These are phyloP conservation scores for Phialophora macrospora DNA, from an alignment of 2,329 filamentous ascomycete genomes.

Conservation along the genomic window DNA sequence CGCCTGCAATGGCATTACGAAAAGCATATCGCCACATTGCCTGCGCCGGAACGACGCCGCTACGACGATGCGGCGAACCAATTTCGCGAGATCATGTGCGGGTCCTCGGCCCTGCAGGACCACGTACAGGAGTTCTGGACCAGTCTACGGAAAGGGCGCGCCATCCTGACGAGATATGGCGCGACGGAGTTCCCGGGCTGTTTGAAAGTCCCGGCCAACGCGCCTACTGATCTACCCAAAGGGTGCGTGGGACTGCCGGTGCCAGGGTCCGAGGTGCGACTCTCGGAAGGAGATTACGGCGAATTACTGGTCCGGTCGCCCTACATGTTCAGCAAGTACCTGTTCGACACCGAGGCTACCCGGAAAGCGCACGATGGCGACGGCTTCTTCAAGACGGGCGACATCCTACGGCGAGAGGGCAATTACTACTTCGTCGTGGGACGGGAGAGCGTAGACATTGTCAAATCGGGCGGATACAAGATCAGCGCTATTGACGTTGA, in stretches of 20 bases:
- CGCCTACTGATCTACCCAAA: slow-evolving; percentile 6
- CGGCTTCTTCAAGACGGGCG: slow-evolving; percentile 45
- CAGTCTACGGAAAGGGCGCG: slow-evolving; percentile 46
- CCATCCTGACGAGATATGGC: slow-evolving; percentile 51
- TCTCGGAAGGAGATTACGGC: slow-evolving; percentile 52
- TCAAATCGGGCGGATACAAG: slow-evolving; percentile 58
- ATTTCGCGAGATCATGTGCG: slow-evolving; percentile 35
- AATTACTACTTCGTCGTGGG: slow-evolving; percentile 4
- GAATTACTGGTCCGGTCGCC: slow-evolving; percentile 51
- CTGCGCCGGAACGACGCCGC: slow-evolving; percentile 36
- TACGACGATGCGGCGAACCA: slow-evolving; percentile 50
- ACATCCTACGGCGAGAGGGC: neutral
- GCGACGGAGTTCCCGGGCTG: slow-evolving; percentile 48
- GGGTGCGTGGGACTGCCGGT: slow-evolving; percentile 43
- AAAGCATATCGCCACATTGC: slow-evolving; percentile 28
- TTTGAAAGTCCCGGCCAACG: slow-evolving; percentile 29
- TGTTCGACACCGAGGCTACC: slow-evolving; percentile 42
- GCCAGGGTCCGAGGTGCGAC: slow-evolving; percentile 47
- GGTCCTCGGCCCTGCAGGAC: slow-evolving; percentile 54
- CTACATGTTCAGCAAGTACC: slow-evolving; percentile 44
- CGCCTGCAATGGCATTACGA: slow-evolving; percentile 45
- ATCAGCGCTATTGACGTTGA: slow-evolving; percentile 55
- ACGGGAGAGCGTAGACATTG: slow-evolving; percentile 54
- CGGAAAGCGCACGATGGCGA: slow-evolving; percentile 37
- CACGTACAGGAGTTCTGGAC: slow-evolving; percentile 58